These are phyloP conservation scores for Tylopilus sp. DNA, from an alignment of 768 basidiomycete genomes.

Conservation along the genomic window DNA sequence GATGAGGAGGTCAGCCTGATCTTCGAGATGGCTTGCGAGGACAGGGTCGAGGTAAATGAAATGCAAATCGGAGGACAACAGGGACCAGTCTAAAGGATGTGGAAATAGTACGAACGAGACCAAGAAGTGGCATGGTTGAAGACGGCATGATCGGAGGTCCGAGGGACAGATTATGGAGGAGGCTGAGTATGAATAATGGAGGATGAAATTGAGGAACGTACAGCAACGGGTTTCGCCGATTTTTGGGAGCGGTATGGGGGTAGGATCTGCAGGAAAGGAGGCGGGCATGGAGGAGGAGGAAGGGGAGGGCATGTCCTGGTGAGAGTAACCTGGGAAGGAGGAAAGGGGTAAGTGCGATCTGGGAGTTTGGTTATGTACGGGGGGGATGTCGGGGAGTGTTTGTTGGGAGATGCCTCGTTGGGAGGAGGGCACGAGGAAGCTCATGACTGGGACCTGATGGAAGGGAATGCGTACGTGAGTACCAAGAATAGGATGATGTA, in stretches of 20 bases:
- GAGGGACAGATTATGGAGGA: constrained; percentile 7
- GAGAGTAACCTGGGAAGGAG: constrained; percentile 35
- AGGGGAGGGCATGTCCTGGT: constrained; percentile 29
- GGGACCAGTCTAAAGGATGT: constrained; percentile 63
- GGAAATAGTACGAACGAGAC: constrained; percentile 19
- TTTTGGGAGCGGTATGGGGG: constrained; percentile 45
- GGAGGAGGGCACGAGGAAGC: constrained; percentile 32
- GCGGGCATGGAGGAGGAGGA: constrained; percentile 27
- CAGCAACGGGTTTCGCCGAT: constrained; percentile 75
- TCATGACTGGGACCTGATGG: constrained; percentile 29
- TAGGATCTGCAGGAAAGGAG: constrained; percentile 36
- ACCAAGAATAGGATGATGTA: constrained; percentile 20
- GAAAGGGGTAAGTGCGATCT: constrained; percentile 39
- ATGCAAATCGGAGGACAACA: constrained; percentile 69
- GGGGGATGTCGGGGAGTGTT: constrained; percentile 21
- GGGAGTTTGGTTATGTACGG: constrained; percentile 32
- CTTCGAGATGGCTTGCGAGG: constrained; percentile 64
- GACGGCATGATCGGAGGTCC: constrained; percentile 24
- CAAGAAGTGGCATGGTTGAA: constrained; percentile 13
- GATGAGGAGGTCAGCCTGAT: constrained; percentile 65
- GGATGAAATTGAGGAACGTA: constrained; percentile 37
- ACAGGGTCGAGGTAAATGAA: constrained; percentile 87
- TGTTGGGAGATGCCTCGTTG: constrained; percentile 34
- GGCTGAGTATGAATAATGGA: constrained; percentile 7
- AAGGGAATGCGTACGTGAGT: constrained; percentile 17